Base-by-base conservation (phyloP, 257 asterid species). In the Nemophila menziesii region DNA sequence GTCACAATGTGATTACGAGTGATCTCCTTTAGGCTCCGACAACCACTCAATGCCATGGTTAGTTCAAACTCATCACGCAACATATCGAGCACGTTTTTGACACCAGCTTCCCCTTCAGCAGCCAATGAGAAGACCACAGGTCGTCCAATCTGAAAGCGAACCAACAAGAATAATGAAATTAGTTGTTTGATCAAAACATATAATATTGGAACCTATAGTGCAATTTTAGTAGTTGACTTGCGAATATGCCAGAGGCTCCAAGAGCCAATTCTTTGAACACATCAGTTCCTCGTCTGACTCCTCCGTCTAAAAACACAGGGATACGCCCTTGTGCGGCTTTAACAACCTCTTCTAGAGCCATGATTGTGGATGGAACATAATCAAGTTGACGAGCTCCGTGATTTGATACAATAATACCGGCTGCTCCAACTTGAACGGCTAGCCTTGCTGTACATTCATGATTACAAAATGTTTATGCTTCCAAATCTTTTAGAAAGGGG, bases 311-410 rank as follows among this genome's bases (percentile, higher is more conserved):
- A 79, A 87, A 87, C 13, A 87, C 95, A 2, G 97, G 97, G 13
- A 87, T 22, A 11, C 89, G 82, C 43, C 97, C 97, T 67, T 79
- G 93, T 46, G 95, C 92, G 51, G 77, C 95, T 77, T 79, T 82
- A 61, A 87, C 95, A 12, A 87, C 97, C 97, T 83, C 95, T 66
- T 87, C 95, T 16, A 87, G 74, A 53, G 92, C 97, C 61, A 45
- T 33, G 61, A 87, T 83, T 43, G 97, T 87, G 26, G 97, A 57
- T 24, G 95, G 92, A 48, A 83, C 97, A 27, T 83, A 87, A 56
- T 87, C 97, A 33, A 87, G 95, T 64, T 87, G 97, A 39, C 97
- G 92, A 65, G 97, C 97, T 10, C 97, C 97, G 11, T 87, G 97
- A 49, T 87, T 87, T 54, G 95, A 87, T 8, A 83, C 95, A 41